Base-by-base conservation (phyloP, 257 asterid genomes). In the Rauvolfia tetraphylla region DNA sequence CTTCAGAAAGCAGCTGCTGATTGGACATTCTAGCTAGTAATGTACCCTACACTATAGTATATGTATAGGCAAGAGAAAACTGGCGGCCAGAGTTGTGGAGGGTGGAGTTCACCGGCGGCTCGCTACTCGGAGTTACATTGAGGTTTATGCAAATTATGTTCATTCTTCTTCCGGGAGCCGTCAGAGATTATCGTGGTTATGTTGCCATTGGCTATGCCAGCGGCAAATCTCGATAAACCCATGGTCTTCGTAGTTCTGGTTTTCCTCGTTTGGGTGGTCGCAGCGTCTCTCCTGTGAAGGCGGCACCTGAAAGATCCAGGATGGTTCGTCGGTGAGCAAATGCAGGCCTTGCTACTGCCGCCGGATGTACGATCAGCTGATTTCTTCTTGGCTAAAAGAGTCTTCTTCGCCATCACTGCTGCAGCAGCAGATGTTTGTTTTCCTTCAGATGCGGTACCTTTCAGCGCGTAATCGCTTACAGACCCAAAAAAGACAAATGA, bases 221-320 rank as follows among this genome's bases (percentile, higher is more conserved):
- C n/a, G 20, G 51, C 46, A 68, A 39, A 68, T 68, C 72, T 68
- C 20, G 72, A 68, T 5, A 68, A 36, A 23, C 46, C 25, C 27
- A 20, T 3, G 10, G 70, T 20, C 41, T 29, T 4, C 18, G 8
- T 33, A 13, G 54, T 22, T 38, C 1, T 20, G 51, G 23, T 23
- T 23, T 17, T 17, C 23, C 3, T 65, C 1, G 46, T 23, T 31
- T 38, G 53, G 53, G 13, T 10, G 53, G 5, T 11, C 4, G 71
- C 23, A 34, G 44, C 3, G 44, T 36, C 62, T 48, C 75, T 41
- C 44, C 44, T 22, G 63, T 71, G 75, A 46, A 71, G 61, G 22
- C 63, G 38, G 75, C 75, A 71, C 22, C 44, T 29, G 75, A 71
- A 71, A 18, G 75, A 71, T 51, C 75, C 75, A 11, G 75, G 29